Percentiles rank a stretch among this genome's conserved stretches.
Conservation (phyloP, 2,329 filamentous ascomycete species). For the Phyllosticta citribraziliensis region DNA sequence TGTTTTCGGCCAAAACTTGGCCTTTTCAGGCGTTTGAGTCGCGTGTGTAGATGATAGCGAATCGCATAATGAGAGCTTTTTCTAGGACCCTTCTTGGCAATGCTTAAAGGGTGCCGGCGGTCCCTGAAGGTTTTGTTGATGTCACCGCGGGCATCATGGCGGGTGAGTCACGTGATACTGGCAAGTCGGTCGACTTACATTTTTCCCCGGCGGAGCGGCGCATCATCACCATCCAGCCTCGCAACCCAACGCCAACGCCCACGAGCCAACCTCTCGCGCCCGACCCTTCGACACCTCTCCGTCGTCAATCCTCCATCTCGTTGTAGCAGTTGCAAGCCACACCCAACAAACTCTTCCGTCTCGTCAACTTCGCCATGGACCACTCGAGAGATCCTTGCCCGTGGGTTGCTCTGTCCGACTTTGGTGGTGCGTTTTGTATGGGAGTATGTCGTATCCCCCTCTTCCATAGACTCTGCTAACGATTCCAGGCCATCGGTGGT, state of each 20-base stretch:
- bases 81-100: neutral
- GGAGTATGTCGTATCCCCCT: slow-evolving; percentile 53
- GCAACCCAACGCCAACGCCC: slow-evolving; percentile 2
- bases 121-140: neutral
- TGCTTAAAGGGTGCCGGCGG: neutral
- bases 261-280: neutral
- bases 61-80: neutral
- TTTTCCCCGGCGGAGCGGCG: neutral
- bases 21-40: neutral
- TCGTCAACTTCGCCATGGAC: slow-evolving; percentile 53
- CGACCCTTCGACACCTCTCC: neutral
- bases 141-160: neutral
- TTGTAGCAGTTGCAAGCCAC: neutral
- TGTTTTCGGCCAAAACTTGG: neutral
- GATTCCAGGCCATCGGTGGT: slow-evolving; percentile 31
- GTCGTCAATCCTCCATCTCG: slow-evolving; percentile 1
- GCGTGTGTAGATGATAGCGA: neutral
- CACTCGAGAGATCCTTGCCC: slow-evolving; percentile 95
- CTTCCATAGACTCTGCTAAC: neutral
- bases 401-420: slow-evolving; percentile 93
- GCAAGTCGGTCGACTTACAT: slow-evolving; percentile 3
- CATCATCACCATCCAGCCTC: slow-evolving; percentile 3
- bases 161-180: neutral
- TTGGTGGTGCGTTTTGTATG: slow-evolving; percentile 95
- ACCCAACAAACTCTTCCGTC: neutral